phyloP scores from a whole-genome alignment of 2,329 filamentous ascomycete genomes.

The Rhynchosporium graminicola region DNA sequence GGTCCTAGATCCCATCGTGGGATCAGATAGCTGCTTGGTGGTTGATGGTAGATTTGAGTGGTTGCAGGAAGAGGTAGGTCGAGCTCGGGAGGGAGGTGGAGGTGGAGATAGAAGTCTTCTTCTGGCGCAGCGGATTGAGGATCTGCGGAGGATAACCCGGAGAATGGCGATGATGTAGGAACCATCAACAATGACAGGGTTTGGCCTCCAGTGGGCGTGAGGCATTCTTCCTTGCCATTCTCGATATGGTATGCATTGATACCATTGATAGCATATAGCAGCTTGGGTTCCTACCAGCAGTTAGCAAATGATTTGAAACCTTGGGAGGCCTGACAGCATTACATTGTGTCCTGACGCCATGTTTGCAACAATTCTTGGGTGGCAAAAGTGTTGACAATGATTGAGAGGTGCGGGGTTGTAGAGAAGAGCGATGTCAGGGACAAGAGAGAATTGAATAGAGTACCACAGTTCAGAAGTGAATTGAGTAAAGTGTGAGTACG shows the following conservation, averaged over 20 bases:
- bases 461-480: constrained; percentile 2
- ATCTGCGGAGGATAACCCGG: constrained; percentile 53
- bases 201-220: constrained; percentile 85
- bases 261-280: constrained; percentile 73
- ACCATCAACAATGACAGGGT: constrained; percentile 95
- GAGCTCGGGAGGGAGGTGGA: constrained; percentile 91
- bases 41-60: constrained; percentile 96
- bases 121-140: constrained; percentile 60
- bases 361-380: constrained; percentile 1
- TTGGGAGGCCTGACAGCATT: constrained; percentile 9
- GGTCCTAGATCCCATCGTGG: constrained; percentile 92
- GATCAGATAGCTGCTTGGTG: constrained; percentile 88
- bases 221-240: constrained; percentile 78
- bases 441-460: background rate
- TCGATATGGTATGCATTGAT: constrained; percentile 90
- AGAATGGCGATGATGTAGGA: constrained; percentile 77
- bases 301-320: constrained; percentile 21
- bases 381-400: constrained; percentile 6
- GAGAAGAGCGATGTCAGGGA: constrained; percentile 4
- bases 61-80: constrained; percentile 92
- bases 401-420: constrained; percentile 13
- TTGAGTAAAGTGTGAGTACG: background rate
- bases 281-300: constrained; percentile 54
- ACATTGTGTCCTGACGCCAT: constrained; percentile 41
- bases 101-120: constrained; percentile 95